A percentile compares a stretch with the other conserved stretches of the same genome.
phyloP scores from a whole-genome alignment of 257 asterid genomes.

The Striga asiatica region DNA sequence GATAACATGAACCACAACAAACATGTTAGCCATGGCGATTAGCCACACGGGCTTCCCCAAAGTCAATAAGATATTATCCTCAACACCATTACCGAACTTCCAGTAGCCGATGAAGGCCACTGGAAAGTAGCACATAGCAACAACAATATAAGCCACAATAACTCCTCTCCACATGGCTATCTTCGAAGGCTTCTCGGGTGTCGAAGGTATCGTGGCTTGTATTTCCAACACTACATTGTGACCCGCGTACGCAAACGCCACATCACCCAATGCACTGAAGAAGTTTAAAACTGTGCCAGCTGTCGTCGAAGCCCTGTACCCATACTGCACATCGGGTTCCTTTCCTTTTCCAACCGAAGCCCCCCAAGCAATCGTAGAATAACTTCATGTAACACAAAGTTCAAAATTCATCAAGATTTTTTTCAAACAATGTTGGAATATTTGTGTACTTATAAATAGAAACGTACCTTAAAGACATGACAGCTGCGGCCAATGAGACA shows the following conservation, averaged over 20 bases:
- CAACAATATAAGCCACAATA: slow-evolving; percentile 72
- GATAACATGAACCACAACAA: slow-evolving; percentile 80
- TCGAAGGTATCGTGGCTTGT: slow-evolving; percentile 88
- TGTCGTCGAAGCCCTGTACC: slow-evolving; percentile 42
- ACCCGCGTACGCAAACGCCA: slow-evolving; percentile 92
- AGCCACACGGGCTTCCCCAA: slow-evolving; percentile 65
- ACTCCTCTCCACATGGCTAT: slow-evolving; percentile 93
- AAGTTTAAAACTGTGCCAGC: slow-evolving; percentile 61
- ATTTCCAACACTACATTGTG: slow-evolving; percentile 88
- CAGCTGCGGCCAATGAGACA: slow-evolving; percentile 85
- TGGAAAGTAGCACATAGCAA: slow-evolving; percentile 84
- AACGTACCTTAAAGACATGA: slow-evolving; percentile 71
- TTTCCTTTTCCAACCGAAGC: slow-evolving; percentile 69
- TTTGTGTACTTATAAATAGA: no score
- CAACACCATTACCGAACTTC: slow-evolving; percentile 52
- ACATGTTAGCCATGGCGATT: slow-evolving; percentile 86
- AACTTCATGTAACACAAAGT: slow-evolving; percentile 26
- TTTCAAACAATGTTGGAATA: no score
- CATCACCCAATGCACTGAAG: slow-evolving; percentile 73
- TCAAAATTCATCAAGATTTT: no score
- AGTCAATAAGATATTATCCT: slow-evolving; percentile 47
- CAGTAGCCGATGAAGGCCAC: slow-evolving; percentile 77
- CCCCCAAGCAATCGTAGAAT: slow-evolving; percentile 88
- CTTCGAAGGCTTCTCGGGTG: slow-evolving; percentile 87
- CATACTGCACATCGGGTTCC: slow-evolving; percentile 44